Evolutionary conservation across 495 filamentous ascomycete genomes (phyloP).

Genomic region (Zalerion maritima): DNA sequence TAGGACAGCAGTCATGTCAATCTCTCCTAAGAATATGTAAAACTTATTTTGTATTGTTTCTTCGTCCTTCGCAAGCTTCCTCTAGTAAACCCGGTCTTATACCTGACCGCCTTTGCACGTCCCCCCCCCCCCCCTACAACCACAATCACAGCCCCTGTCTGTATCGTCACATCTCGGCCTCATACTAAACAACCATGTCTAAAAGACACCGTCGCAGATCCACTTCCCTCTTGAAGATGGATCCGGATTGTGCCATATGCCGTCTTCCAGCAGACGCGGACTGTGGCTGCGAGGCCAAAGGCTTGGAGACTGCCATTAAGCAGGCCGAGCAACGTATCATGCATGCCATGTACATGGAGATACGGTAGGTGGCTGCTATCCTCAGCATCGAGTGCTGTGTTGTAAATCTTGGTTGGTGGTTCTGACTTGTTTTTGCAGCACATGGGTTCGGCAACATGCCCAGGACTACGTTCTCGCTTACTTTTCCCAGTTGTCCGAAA

Average conservation of each 20-base stretch:
- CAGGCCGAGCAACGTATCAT: slow-evolving; percentile 53
- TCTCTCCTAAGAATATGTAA: too few species aligned
- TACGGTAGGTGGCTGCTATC: slow-evolving; percentile 33
- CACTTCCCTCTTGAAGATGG: slow-evolving; percentile 42
- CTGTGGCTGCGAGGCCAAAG: slow-evolving; percentile 57
- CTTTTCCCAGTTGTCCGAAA: slow-evolving; percentile 44
- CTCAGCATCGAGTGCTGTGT: slow-evolving; percentile 4
- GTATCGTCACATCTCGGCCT: too few species aligned
- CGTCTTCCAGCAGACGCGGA: slow-evolving; percentile 43
- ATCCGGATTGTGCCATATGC: slow-evolving; percentile 60
- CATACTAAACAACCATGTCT: slow-evolving; percentile 40
- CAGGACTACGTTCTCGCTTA: slow-evolving; percentile 55
- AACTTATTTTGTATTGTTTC: too few species aligned
- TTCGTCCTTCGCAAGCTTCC: too few species aligned
- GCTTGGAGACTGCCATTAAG: slow-evolving; percentile 47
- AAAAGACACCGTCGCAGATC: slow-evolving; percentile 26
- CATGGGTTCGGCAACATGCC: slow-evolving; percentile 56
- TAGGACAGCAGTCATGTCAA: too few species aligned
- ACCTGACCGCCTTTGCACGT: too few species aligned
- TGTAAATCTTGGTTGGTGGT: slow-evolving; percentile 4
- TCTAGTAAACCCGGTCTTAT: too few species aligned
- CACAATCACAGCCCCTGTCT: too few species aligned
- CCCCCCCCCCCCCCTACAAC: too few species aligned
- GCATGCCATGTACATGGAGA: slow-evolving; percentile 44
- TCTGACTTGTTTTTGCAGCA: slow-evolving; percentile 21